Conservation (phyloP, 73 alveolate genomes). For the Breviolum minutum region DNA sequence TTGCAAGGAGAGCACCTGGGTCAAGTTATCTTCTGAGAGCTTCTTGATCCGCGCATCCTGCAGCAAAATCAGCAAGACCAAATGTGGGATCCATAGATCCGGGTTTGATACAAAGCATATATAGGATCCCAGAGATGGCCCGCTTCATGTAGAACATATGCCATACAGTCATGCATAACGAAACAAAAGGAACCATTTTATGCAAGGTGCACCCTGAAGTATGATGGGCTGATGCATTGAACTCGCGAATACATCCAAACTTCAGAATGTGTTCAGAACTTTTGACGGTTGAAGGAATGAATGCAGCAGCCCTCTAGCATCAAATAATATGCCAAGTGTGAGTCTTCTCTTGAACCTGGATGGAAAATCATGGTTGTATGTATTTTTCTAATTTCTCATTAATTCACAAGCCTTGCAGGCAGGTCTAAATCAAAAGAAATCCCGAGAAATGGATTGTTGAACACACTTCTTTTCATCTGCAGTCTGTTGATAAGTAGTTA, state of each 20-base stretch:
- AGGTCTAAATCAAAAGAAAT: too few species aligned
- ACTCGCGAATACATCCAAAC: not conserved
- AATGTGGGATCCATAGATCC: not conserved
- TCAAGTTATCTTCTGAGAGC: constrained; percentile 55
- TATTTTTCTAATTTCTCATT: too few species aligned
- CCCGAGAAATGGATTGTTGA: too few species aligned
- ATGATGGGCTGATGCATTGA: not conserved
- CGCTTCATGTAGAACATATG: not conserved
- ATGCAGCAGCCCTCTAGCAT: too few species aligned
- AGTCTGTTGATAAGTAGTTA: not conserved
- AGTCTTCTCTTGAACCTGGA: too few species aligned
- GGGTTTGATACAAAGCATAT: not conserved
- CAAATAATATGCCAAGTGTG: too few species aligned
- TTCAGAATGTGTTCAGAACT: not conserved
- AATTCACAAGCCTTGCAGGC: too few species aligned
- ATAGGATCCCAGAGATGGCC: not conserved
- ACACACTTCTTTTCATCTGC: too few species aligned
- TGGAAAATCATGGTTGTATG: too few species aligned
- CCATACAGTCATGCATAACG: not conserved
- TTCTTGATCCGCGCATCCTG: constrained; percentile 74
- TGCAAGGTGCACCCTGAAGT: too few species aligned
- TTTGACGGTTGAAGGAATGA: too few species aligned
- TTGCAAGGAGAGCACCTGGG: constrained; percentile 4
- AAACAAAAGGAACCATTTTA: too few species aligned
- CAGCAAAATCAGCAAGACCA: not conserved